Evolutionary conservation across 495 filamentous ascomycete species (phyloP).

Genomic region (Aspergillus hancockii): DNA sequence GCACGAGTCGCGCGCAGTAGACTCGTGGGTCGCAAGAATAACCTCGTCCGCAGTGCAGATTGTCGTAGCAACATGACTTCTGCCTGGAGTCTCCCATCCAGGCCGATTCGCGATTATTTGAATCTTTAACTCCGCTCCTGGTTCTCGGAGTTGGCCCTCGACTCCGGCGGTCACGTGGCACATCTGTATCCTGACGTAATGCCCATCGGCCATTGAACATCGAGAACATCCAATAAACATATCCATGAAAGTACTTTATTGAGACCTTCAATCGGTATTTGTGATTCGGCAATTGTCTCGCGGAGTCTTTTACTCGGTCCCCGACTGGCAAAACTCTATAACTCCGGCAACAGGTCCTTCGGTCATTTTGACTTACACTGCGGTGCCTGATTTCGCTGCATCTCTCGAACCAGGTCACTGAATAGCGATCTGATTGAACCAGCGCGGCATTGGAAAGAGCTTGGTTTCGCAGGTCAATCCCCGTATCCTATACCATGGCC

Average conservation of each 20-base stretch:
- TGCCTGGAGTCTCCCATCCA: neutral
- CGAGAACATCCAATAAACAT: too few relatives aligned
- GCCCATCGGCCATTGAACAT: too few relatives aligned
- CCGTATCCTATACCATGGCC: constrained; percentile 35
- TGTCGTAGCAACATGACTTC: constrained; percentile 11
- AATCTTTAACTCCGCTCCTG: neutral
- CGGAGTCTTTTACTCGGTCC: too few relatives aligned
- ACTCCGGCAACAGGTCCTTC: too few relatives aligned
- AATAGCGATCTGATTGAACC: constrained; percentile 44
- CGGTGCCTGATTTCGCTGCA: constrained; percentile 37
- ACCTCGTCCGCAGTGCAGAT: constrained; percentile 8
- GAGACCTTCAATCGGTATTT: too few relatives aligned
- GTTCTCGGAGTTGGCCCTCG: constrained; percentile 2
- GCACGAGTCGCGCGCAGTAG: constrained; percentile 8
- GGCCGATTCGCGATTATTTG: neutral
- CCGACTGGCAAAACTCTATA: too few relatives aligned
- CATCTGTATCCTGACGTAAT: neutral
- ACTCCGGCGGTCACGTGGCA: neutral
- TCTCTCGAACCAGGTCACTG: constrained; percentile 13
- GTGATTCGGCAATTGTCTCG: too few relatives aligned
- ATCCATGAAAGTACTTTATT: too few relatives aligned
- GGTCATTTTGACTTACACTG: constrained; percentile 36
- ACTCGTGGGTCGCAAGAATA: neutral
- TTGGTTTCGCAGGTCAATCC: constrained; percentile 40
- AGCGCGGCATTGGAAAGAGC: constrained; percentile 34